phyloP scores from a whole-genome alignment of 306 rosid genomes.

The Prunus armeniaca region DNA sequence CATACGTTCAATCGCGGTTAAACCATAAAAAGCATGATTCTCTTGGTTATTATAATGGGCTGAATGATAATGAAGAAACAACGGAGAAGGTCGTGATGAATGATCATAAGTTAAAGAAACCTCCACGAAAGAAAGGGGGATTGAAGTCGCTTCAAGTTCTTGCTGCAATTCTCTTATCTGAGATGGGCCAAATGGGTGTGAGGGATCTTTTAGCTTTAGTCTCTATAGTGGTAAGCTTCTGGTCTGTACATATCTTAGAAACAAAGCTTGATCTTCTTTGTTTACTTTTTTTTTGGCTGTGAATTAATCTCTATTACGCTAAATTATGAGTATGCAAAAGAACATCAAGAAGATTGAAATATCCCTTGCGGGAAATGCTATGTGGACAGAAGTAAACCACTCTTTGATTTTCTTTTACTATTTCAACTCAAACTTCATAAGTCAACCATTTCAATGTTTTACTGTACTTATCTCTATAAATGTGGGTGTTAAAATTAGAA shows the following conservation, averaged over 20 bases:
- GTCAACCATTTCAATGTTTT: background rate
- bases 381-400: background rate
- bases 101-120: conserved; percentile 31
- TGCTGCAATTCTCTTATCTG: conserved; percentile 67
- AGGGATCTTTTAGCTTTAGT: conserved; percentile 64
- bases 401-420: background rate
- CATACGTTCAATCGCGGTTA: conserved; percentile 68
- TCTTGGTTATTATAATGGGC: conserved; percentile 52
- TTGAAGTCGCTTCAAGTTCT: conserved; percentile 74
- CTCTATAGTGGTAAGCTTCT: conserved; percentile 65
- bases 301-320: background rate
- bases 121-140: conserved; percentile 52
- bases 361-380: background rate
- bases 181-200: conserved; percentile 73
- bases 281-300: background rate
- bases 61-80: conserved; percentile 33
- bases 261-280: background rate
- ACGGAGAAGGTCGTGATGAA: conserved; percentile 23
- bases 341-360: background rate
- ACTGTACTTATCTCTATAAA: background rate
- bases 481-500: background rate
- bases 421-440: background rate
- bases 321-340: background rate
- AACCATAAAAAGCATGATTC: conserved; percentile 39
- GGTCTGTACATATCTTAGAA: background rate